Percentiles rank a stretch among this genome's conserved stretches.
Conservation (phyloP, 2,329 filamentous ascomycete genomes). For the Calonectria pseudoreteaudii region DNA sequence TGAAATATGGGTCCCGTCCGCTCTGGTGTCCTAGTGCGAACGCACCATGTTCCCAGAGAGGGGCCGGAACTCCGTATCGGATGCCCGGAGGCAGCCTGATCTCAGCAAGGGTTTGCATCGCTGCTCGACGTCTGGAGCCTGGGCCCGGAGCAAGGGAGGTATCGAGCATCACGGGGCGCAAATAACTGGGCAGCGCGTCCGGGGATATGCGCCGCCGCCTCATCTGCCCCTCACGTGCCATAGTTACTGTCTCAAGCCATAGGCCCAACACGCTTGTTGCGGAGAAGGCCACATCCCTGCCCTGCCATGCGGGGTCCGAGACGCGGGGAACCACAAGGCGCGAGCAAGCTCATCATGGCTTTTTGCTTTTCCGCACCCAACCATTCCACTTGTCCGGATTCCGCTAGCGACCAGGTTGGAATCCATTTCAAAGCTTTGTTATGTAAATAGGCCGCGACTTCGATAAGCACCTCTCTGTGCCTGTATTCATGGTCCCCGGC, state of each 20-base stretch:
- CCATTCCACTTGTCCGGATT: conserved; percentile 5
- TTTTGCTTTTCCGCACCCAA: conserved; percentile 6
- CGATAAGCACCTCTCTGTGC: not conserved
- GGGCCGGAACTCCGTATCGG: conserved; percentile 2
- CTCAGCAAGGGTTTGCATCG: not conserved
- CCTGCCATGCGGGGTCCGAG: not conserved
- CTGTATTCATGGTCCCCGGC: not conserved
- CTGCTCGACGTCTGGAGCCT: not conserved
- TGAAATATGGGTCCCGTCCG: conserved; percentile 3
- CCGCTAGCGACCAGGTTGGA: not conserved
- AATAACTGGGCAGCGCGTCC: not conserved
- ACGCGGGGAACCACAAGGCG: not conserved
- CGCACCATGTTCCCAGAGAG: not conserved
- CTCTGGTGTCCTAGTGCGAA: conserved; percentile 2
- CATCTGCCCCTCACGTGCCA: not conserved
- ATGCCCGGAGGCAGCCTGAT: conserved; percentile 5
- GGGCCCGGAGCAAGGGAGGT: not conserved
- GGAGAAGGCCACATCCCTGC: not conserved
- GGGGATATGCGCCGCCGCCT: not conserved
- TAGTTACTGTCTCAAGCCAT: not conserved
- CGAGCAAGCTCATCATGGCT: not conserved
- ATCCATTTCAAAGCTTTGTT: not conserved
- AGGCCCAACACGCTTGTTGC: not conserved
- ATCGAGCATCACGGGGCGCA: not conserved
- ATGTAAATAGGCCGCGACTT: not conserved